Evolutionary conservation across 371 early-diverging fungal genomes (phyloP), one percentile per base, ranked within the genome.

Genomic region (Mortierella sp.): DNA sequence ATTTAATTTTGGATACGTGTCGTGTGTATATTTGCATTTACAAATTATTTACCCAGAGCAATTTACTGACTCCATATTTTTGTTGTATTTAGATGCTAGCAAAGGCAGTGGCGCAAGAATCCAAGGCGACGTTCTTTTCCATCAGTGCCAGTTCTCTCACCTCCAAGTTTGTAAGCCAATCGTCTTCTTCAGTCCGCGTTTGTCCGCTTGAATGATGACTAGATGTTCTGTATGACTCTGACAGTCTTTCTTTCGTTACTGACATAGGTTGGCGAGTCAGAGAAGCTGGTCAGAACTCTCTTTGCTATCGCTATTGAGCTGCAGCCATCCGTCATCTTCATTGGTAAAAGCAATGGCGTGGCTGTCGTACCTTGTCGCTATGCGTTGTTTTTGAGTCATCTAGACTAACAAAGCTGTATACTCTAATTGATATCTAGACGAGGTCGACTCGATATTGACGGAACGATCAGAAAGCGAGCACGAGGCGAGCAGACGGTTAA

Each of bases 101-200:
- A 29, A 92, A 92, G 88, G 93, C 93, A 0, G 94, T 96, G 3
- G 95, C 96, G 0, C 89, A 91, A 48, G 94, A 95, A 78, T 92
- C 93, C 43, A 91, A 93, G 54, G 92, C 96, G 6, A 95, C 94
- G 0, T 97, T 96, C 84, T 96, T 96, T 83, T 90, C 93, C 38
- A 95, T 97, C 76, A 93, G 93, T 83, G 96, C 96, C n/a, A 92
- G 93, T 27, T 91, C 96, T 0, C 88, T 97, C 21, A 95, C 96
- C 0, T 95, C 95, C 51, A 97, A 97, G 84, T 96, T 91, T 85
- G 91, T 91, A 77, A 43, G 81, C 46, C 6, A 21, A 21, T 11
- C 10, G 16, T 24, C 74, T 71, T 27, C 35, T 35, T 46, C 14
- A 11, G 44, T 10, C 29, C 7, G 29, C 8, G 11, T 4, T 16